These are phyloP conservation scores for Chalciporus chontae DNA, from an alignment of 768 basidiomycete species.

Conservation along the genomic window DNA sequence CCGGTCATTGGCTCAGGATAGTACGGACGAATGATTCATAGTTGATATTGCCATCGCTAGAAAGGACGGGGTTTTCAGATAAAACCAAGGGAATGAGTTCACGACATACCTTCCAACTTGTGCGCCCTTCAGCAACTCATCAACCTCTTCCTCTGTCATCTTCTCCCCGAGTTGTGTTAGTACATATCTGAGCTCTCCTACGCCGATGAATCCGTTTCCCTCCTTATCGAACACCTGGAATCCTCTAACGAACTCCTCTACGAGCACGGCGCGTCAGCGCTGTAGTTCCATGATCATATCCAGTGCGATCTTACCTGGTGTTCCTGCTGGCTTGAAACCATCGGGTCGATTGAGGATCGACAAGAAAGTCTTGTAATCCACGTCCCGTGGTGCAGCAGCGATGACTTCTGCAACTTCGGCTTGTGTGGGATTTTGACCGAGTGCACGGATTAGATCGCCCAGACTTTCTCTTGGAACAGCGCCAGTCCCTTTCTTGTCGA, in stretches of 20 bases:
- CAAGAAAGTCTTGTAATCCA: slow-evolving; percentile 91
- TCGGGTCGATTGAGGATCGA: slow-evolving; percentile 91
- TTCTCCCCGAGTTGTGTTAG: slow-evolving; percentile 97
- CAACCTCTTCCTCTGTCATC: slow-evolving; percentile 97
- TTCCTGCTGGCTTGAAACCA: slow-evolving; percentile 96
- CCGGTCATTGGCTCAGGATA: slow-evolving; percentile 73
- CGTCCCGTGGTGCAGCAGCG: slow-evolving; percentile 69
- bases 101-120: slow-evolving; percentile 83
- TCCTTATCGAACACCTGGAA: slow-evolving; percentile 97
- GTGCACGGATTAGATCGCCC: slow-evolving; percentile 87
- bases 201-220: slow-evolving; percentile 69
- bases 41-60: slow-evolving; percentile 93
- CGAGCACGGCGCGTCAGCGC: too few relatives aligned
- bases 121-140: slow-evolving; percentile 94
- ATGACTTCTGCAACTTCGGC: slow-evolving; percentile 90
- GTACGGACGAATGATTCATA: slow-evolving; percentile 97
- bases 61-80: slow-evolving; percentile 4
- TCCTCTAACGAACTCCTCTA: slow-evolving; percentile 98
- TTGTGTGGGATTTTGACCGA: slow-evolving; percentile 99
- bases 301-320: slow-evolving; percentile 62
- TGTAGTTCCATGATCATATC: background rate
- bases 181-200: slow-evolving; percentile 70
- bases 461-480: slow-evolving; percentile 83
- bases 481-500: slow-evolving; percentile 95
- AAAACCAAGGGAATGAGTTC: background rate